phyloP scores from a whole-genome alignment of 306 rosid genomes.

The Cucurbita argyrosperma region DNA sequence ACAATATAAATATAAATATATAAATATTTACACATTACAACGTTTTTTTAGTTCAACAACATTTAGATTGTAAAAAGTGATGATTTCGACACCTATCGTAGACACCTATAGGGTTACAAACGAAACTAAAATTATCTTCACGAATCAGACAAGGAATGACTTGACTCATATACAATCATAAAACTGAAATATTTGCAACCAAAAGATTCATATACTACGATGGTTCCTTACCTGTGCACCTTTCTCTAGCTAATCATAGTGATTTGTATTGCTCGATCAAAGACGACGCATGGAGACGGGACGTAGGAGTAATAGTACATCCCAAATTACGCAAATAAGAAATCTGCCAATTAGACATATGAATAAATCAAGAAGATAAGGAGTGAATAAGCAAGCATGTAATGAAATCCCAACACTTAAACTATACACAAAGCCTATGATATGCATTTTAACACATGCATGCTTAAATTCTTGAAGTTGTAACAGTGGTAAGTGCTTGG shows the following conservation, averaged over 20 bases:
- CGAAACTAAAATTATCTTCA: too few relatives aligned
- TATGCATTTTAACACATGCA: too few relatives aligned
- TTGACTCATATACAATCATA: neutral
- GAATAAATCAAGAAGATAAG: neutral
- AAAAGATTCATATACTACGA: neutral
- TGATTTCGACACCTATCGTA: too few relatives aligned
- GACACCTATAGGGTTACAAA: too few relatives aligned
- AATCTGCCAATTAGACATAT: constrained; percentile 28
- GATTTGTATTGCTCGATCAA: constrained; percentile 90
- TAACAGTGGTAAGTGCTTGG: too few relatives aligned
- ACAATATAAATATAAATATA: too few relatives aligned
- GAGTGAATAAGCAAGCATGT: neutral
- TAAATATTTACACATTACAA: too few relatives aligned
- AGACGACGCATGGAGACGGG: constrained; percentile 83
- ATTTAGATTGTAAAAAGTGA: too few relatives aligned
- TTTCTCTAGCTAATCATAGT: constrained; percentile 16
- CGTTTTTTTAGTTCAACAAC: too few relatives aligned
- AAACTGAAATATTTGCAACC: neutral
- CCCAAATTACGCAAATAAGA: constrained; percentile 77
- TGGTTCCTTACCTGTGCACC: neutral
- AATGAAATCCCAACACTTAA: neutral
- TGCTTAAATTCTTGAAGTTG: too few relatives aligned
- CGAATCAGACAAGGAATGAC: neutral
- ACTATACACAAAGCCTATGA: neutral
- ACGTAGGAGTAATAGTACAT: constrained; percentile 62